These are phyloP conservation scores for Xylaria sp. DNA, from an alignment of 2,329 filamentous ascomycete species.

Conservation along the genomic window DNA sequence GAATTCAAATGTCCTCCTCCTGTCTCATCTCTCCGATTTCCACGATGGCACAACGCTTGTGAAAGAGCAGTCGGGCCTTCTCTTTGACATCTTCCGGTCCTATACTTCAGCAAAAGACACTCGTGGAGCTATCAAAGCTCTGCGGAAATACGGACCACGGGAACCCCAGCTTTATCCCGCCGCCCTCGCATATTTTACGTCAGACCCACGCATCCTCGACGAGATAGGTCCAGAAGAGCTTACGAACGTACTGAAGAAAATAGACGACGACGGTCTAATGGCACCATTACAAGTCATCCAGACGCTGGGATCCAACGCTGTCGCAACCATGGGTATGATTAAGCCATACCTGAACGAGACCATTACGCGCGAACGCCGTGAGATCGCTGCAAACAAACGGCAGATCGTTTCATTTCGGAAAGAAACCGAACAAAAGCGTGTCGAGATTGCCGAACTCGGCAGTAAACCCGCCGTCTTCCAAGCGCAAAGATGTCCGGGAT, in stretches of 20 bases:
- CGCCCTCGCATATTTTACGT: conserved; percentile 91
- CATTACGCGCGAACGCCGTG: conserved; percentile 84
- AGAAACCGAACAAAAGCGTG: conserved; percentile 80
- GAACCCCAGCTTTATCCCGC: conserved; percentile 93
- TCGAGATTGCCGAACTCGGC: conserved; percentile 77
- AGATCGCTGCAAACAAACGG: conserved; percentile 80
- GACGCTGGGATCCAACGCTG: conserved; percentile 69
- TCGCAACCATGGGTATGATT: conserved; percentile 97
- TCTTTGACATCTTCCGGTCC: conserved; percentile 95
- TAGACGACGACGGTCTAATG: conserved; percentile 90
- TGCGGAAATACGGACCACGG: conserved; percentile 88
- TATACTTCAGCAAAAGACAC: conserved; percentile 95
- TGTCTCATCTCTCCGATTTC: conserved; percentile 92
- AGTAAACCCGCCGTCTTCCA: conserved; percentile 88
- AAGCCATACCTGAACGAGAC: conserved; percentile 90
- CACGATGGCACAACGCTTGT: conserved; percentile 89
- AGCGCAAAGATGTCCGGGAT: conserved; percentile 84
- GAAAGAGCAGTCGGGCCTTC: conserved; percentile 88
- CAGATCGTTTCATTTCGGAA: conserved; percentile 82
- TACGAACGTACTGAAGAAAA: conserved; percentile 78
- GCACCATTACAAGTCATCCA: conserved; percentile 96
- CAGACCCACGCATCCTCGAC: conserved; percentile 77
- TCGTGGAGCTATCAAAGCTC: conserved; percentile 82
- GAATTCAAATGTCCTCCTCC: conserved; percentile 88
- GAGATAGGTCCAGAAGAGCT: conserved; percentile 87